Conservation (phyloP, 2,329 filamentous ascomycete species). For the Aspergillus sergii region DNA sequence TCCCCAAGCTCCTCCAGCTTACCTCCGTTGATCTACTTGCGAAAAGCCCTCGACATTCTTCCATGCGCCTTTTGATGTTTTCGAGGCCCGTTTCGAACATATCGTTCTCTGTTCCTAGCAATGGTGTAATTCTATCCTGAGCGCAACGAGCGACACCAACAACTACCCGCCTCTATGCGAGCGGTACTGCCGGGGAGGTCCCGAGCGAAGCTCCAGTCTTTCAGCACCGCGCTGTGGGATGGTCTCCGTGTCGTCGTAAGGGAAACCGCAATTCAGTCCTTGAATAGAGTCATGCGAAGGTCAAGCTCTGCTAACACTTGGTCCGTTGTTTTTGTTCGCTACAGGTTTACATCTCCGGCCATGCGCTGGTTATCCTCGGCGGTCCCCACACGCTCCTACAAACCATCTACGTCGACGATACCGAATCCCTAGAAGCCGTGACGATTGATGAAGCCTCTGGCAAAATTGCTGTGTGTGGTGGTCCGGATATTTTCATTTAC, state of each 20-base stretch:
- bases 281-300: not conserved
- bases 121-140: constrained; percentile 36
- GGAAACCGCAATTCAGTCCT: not conserved
- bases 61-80: not conserved
- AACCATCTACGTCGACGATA: constrained; percentile 84
- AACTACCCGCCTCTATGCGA: constrained; percentile 64
- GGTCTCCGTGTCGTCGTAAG: constrained; percentile 72
- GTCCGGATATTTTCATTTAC: constrained; percentile 72
- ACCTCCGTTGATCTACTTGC: not conserved
- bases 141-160: constrained; percentile 30
- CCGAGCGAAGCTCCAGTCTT: constrained; percentile 74
- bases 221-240: constrained; percentile 74
- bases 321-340: constrained; percentile 15
- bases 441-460: constrained; percentile 79
- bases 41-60: not conserved
- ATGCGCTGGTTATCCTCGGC: constrained; percentile 80
- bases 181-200: constrained; percentile 78
- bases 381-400: constrained; percentile 76
- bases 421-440: constrained; percentile 70
- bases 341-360: constrained; percentile 86
- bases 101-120: constrained; percentile 19
- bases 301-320: constrained; percentile 10
- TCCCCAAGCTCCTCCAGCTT: constrained; percentile 1
- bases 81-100: not conserved
- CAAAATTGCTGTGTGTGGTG: constrained; percentile 78